Percentiles rank a stretch among this genome's conserved stretches.
phyloP scores from a whole-genome alignment of 23 red algal genomes.

The Agarophyton chilense region DNA sequence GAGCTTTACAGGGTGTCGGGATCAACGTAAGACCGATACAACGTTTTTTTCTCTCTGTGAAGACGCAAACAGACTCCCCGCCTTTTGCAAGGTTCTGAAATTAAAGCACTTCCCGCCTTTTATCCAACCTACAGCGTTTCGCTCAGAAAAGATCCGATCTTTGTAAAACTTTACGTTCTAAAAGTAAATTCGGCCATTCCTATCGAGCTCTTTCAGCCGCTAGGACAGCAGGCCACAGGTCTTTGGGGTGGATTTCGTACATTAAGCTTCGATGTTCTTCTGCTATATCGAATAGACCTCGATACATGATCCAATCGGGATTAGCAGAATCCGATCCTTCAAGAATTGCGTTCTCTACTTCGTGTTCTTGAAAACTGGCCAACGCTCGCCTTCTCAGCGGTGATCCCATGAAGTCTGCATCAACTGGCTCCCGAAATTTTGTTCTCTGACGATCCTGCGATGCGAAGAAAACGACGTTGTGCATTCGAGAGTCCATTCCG shows the following conservation, averaged over 20 bases:
- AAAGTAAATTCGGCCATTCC: background rate
- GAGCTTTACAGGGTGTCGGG: no score
- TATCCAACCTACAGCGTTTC: no score
- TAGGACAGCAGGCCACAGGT: conserved; percentile 57
- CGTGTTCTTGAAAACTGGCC: conserved; percentile 15
- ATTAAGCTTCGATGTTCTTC: conserved; percentile 35
- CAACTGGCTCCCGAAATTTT: conserved; percentile 20
- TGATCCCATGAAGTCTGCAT: conserved; percentile 51
- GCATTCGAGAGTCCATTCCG: conserved; percentile 23
- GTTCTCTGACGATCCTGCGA: background rate
- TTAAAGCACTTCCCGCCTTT: no score
- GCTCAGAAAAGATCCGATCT: no score
- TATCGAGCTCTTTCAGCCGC: conserved; percentile 9
- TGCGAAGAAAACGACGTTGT: conserved; percentile 67
- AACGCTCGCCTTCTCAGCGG: conserved; percentile 30
- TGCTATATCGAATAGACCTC: conserved; percentile 31
- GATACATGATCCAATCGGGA: conserved; percentile 29
- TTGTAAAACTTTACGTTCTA: background rate
- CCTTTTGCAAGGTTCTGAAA: no score
- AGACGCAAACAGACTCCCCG: no score
- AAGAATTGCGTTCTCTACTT: conserved; percentile 15
- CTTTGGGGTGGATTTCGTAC: conserved; percentile 44
- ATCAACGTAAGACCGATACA: no score
- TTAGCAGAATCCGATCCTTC: background rate
- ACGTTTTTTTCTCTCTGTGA: no score